Conservation (phyloP, 2,329 filamentous ascomycete species). For the Talaromyces amestolkiae region DNA sequence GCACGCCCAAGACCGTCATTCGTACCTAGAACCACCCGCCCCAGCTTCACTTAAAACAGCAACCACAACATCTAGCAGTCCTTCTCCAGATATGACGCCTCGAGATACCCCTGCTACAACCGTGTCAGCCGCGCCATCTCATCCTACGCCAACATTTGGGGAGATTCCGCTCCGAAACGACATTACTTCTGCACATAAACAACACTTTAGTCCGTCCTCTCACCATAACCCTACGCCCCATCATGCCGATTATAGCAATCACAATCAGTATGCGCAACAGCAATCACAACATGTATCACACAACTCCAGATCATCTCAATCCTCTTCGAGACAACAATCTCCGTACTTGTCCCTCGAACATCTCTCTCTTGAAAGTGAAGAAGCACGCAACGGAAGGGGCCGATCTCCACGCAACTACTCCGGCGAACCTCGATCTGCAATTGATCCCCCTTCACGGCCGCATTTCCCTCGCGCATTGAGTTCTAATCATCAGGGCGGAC, state of each 20-base stretch:
- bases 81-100: conserved; percentile 19
- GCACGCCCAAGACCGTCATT: conserved; percentile 93
- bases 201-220: conserved; percentile 19
- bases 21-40: conserved; percentile 79
- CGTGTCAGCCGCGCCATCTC: conserved; percentile 37
- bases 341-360: conserved; percentile 44
- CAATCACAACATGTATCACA: conserved; percentile 22
- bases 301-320: conserved; percentile 11
- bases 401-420: conserved; percentile 30
- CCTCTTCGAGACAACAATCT: conserved; percentile 24
- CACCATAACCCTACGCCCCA: not conserved
- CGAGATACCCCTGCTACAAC: conserved; percentile 29
- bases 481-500: conserved; percentile 35
- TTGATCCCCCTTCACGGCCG: conserved; percentile 39
- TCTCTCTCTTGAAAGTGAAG: conserved; percentile 42
- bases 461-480: conserved; percentile 42
- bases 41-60: conserved; percentile 63
- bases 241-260: conserved; percentile 8
- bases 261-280: not conserved
- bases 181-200: conserved; percentile 32
- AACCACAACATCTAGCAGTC: conserved; percentile 13
- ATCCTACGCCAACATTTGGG: conserved; percentile 66
- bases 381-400: conserved; percentile 32
- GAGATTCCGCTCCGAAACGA: conserved; percentile 62
- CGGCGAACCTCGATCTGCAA: conserved; percentile 37